Percentiles rank a stretch among this genome's conserved stretches.
These are phyloP conservation scores for Hydnum rufescens DNA, from an alignment of 768 basidiomycete species.

Conservation along the genomic window DNA sequence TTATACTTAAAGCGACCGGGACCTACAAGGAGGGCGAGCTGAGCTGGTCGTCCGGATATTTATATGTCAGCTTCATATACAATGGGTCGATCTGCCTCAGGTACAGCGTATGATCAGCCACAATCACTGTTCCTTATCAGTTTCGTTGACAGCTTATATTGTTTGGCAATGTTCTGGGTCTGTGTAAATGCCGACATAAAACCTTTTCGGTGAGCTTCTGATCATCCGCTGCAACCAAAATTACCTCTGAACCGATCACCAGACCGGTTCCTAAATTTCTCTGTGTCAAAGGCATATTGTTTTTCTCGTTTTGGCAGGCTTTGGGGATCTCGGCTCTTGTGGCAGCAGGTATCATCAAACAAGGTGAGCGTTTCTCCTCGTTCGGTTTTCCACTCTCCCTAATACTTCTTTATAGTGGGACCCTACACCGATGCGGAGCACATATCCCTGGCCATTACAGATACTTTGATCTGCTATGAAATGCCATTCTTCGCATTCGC, in stretches of 20 bases:
- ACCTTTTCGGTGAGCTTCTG: constrained; percentile 50
- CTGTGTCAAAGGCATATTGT: constrained; percentile 94
- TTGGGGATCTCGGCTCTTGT: constrained; percentile 76
- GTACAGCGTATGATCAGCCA: neutral
- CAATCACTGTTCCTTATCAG: constrained; percentile 40
- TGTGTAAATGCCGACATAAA: constrained; percentile 75
- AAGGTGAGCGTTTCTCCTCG: constrained; percentile 17
- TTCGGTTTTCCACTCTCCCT: neutral
- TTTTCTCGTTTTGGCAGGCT: constrained; percentile 98
- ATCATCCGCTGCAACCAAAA: constrained; percentile 1
- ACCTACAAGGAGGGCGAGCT: constrained; percentile 85
- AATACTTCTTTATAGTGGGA: constrained; percentile 27
- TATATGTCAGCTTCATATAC: constrained; percentile 65
- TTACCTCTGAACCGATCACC: constrained; percentile 14
- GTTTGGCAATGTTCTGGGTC: constrained; percentile 93
- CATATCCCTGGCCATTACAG: constrained; percentile 77
- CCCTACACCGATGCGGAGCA: constrained; percentile 76
- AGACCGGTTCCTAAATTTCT: constrained; percentile 92
- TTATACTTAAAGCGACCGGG: constrained; percentile 69
- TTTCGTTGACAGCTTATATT: constrained; percentile 65
- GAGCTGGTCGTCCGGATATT: constrained; percentile 67
- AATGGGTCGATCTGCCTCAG: constrained; percentile 20
- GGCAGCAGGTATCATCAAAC: constrained; percentile 51
- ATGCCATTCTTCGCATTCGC: constrained; percentile 96
- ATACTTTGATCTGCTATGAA: constrained; percentile 83